Percentiles rank a stretch among this genome's conserved stretches.
Conservation (phyloP, 345 rosid species). For the Physaria fendleri region DNA sequence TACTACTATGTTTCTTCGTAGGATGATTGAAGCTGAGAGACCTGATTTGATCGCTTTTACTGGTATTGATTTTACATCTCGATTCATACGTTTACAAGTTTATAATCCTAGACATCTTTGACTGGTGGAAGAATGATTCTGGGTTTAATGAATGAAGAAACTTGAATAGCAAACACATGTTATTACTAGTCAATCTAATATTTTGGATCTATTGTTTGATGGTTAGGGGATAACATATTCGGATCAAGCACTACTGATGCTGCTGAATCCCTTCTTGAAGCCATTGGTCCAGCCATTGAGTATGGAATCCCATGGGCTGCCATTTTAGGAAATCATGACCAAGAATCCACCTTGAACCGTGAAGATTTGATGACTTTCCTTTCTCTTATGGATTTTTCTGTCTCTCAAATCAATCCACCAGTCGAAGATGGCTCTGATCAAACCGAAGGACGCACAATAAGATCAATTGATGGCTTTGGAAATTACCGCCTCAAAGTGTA, state of each 20-base stretch:
- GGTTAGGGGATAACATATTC: slow-evolving; percentile 86
- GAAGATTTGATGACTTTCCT: slow-evolving; percentile 74
- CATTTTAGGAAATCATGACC: slow-evolving; percentile 89
- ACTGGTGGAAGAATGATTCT: no score
- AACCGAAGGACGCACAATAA: slow-evolving; percentile 10
- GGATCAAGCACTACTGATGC: slow-evolving; percentile 79
- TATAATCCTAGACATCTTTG: no score
- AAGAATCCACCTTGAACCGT: slow-evolving; percentile 77
- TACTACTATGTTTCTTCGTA: slow-evolving; percentile 59
- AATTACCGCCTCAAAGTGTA: slow-evolving; percentile 54
- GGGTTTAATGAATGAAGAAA: no score
- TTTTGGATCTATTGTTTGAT: no score
- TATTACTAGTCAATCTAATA: no score
- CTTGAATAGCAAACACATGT: no score
- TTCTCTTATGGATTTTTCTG: slow-evolving; percentile 82
- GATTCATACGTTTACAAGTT: no score
- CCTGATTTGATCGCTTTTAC: slow-evolving; percentile 87
- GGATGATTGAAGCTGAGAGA: slow-evolving; percentile 63
- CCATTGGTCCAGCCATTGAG: slow-evolving; percentile 66
- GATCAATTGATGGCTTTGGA: slow-evolving; percentile 69
- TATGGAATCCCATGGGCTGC: slow-evolving; percentile 90
- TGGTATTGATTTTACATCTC: no score
- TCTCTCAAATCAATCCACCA: slow-evolving; percentile 58
- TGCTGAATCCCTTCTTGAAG: slow-evolving; percentile 73
- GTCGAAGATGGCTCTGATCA: slow-evolving; percentile 22